These are phyloP conservation scores for Immersiporthe knoxdaviesiana DNA, from an alignment of 2,329 filamentous ascomycete genomes.

Conservation along the genomic window DNA sequence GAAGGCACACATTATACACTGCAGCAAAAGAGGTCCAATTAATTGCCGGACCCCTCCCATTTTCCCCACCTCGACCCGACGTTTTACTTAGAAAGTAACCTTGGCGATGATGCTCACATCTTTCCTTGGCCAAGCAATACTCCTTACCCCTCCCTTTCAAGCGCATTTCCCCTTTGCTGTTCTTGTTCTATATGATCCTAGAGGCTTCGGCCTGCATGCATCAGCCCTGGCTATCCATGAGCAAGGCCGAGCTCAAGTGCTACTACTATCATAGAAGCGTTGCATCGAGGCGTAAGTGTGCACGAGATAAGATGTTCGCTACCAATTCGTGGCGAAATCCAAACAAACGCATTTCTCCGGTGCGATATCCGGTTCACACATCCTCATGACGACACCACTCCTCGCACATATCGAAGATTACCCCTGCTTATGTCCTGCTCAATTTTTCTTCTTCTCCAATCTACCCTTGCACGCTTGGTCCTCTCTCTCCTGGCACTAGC, in stretches of 20 bases:
- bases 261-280: not conserved
- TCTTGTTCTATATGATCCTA: not conserved
- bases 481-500: constrained; percentile 9
- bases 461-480: not conserved
- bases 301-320: constrained; percentile 10
- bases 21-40: not conserved
- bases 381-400: constrained; percentile 15
- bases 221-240: not conserved
- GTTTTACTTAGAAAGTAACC: not conserved
- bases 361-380: not conserved
- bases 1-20: not conserved
- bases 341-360: too few species aligned
- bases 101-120: not conserved
- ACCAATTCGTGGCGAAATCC: constrained; percentile 9
- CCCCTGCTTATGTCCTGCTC: not conserved
- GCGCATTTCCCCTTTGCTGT: not conserved
- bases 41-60: not conserved
- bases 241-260: not conserved
- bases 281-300: not conserved
- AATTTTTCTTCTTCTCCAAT: not conserved
- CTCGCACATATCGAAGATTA: not conserved
- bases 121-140: not conserved
- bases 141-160: not conserved
- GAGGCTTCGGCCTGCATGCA: not conserved
- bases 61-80: not conserved